Conservation (phyloP, 345 rosid genomes). For the Schrenkiella parvula region DNA sequence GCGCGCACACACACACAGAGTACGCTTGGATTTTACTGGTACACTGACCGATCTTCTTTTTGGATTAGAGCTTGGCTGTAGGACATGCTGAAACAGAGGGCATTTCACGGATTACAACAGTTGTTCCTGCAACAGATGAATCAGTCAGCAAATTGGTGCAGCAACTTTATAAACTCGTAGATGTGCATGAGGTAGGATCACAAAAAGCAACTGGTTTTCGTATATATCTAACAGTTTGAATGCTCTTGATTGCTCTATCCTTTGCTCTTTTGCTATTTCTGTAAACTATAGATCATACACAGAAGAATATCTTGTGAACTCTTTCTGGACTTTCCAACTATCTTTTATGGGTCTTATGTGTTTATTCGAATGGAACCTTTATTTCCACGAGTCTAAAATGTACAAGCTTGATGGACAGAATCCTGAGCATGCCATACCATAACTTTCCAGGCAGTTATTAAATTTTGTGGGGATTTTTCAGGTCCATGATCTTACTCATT, state of each 20-base stretch:
- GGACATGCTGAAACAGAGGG: slow-evolving; percentile 42
- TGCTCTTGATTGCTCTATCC: not conserved
- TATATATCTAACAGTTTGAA: not conserved
- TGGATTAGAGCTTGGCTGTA: slow-evolving; percentile 37
- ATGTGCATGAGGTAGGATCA: slow-evolving; percentile 36
- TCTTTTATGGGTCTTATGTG: not conserved
- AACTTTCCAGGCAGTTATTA: not conserved
- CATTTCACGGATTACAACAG: slow-evolving; percentile 38
- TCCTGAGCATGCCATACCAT: not conserved
- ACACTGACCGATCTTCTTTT: not conserved
- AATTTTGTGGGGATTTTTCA: slow-evolving; percentile 29
- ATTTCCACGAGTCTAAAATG: not conserved
- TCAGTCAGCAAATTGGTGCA: slow-evolving; percentile 40
- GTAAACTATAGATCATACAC: slow-evolving; percentile 2
- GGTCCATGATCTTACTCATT: slow-evolving; percentile 63
- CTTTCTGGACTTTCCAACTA: not conserved
- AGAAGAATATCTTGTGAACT: not conserved
- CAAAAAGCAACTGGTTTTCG: not conserved
- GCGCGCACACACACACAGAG: not conserved
- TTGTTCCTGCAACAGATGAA: slow-evolving; percentile 43
- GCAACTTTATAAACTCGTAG: slow-evolving; percentile 39
- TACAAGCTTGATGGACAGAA: not conserved
- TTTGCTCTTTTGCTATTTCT: not conserved
- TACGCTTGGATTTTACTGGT: not conserved
- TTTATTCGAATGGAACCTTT: not conserved